Conservation (phyloP, 2,329 filamentous ascomycete genomes). For the Sporothrix schenckii region DNA sequence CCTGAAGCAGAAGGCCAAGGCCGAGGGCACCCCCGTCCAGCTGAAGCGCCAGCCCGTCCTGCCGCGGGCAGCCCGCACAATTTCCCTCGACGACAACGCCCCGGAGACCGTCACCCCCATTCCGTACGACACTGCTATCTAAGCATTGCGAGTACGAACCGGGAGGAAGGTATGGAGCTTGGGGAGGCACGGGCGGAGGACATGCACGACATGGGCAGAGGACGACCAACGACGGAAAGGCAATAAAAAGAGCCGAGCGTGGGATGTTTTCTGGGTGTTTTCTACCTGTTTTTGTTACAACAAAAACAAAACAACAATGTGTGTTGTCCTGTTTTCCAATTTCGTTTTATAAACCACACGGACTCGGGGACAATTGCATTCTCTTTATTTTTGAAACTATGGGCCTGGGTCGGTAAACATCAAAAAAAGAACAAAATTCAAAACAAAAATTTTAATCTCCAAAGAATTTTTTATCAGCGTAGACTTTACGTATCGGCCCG, state of each 20-base stretch:
- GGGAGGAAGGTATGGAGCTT: not conserved
- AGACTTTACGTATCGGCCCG: not conserved
- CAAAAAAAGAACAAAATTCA: conserved; percentile 29
- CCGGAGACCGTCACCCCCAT: conserved; percentile 47
- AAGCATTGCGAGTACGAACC: conserved; percentile 42
- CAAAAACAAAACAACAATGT: conserved; percentile 27
- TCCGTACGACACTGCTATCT: conserved; percentile 98
- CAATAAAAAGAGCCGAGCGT: conserved; percentile 30
- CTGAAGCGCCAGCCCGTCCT: conserved; percentile 86
- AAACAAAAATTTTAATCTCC: conserved; percentile 30
- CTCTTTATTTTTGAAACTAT: conserved; percentile 24
- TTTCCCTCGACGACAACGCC: conserved; percentile 41
- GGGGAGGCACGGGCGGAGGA: not conserved
- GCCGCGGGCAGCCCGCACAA: conserved; percentile 76
- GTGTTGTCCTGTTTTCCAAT: conserved; percentile 28
- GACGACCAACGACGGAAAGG: conserved; percentile 28
- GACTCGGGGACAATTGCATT: conserved; percentile 32
- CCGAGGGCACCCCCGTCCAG: conserved; percentile 80
- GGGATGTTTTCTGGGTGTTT: conserved; percentile 31
- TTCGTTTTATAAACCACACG: conserved; percentile 28
- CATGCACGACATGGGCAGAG: conserved; percentile 2
- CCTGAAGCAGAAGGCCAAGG: conserved; percentile 91
- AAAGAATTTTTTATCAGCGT: not conserved
- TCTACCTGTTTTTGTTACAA: conserved; percentile 29
- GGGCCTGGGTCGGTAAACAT: conserved; percentile 23